Conservation (phyloP, 2,329 filamentous ascomycete species). For the Ambrosiella beaveri region DNA sequence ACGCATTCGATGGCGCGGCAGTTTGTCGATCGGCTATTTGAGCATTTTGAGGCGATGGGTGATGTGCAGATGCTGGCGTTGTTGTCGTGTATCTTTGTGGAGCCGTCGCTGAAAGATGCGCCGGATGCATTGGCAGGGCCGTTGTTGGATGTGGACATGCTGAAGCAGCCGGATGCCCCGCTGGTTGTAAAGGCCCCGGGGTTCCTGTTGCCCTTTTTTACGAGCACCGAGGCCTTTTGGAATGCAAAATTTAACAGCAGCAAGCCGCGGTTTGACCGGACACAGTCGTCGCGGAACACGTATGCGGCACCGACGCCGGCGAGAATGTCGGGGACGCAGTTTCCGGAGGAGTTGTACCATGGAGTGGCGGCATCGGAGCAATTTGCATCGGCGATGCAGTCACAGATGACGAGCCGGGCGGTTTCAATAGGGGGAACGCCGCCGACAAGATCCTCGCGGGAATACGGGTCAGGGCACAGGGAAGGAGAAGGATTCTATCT, state of each 20-base stretch:
- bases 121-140: constrained; percentile 36
- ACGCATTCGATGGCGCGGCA: constrained; percentile 43
- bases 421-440: constrained; percentile 35
- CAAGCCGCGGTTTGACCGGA: constrained; percentile 17
- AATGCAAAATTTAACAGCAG: constrained; percentile 30
- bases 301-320: constrained; percentile 38
- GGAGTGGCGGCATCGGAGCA: constrained; percentile 23
- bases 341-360: constrained; percentile 38
- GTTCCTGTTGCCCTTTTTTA: constrained; percentile 51
- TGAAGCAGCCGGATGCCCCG: constrained; percentile 31
- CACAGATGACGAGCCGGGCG: constrained; percentile 5
- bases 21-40: constrained; percentile 45
- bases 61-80: constrained; percentile 57
- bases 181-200: constrained; percentile 47
- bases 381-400: constrained; percentile 17
- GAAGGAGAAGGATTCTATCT: constrained; percentile 15
- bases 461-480: constrained; percentile 17
- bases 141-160: neutral
- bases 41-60: constrained; percentile 42
- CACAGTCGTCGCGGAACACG: constrained; percentile 39
- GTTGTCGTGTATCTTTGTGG: constrained; percentile 48
- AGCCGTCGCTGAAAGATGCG: constrained; percentile 7
- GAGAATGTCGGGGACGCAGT: constrained; percentile 35
- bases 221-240: constrained; percentile 38
- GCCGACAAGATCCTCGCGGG: constrained; percentile 30